phyloP scores from a whole-genome alignment of 345 rosid species.

The Eutrema japonicum region DNA sequence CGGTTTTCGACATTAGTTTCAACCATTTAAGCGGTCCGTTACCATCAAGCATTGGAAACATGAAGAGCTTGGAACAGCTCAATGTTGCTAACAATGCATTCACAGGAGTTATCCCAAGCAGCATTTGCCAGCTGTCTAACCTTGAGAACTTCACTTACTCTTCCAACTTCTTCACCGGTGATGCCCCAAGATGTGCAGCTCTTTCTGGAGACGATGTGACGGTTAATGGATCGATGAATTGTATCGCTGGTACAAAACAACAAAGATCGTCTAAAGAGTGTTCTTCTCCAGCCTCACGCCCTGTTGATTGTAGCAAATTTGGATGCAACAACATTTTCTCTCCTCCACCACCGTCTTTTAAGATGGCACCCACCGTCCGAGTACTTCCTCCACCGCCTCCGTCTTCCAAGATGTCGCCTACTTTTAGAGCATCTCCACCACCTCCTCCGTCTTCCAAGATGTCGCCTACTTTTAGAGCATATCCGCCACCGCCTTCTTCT shows the following conservation, averaged over 20 bases:
- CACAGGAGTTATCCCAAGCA: conserved; percentile 61
- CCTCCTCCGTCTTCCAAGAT: conserved; percentile 42
- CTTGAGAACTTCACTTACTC: conserved; percentile 70
- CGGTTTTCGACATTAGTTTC: conserved; percentile 70
- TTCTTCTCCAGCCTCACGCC: conserved; percentile 57
- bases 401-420: conserved; percentile 39
- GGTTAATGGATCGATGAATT: conserved; percentile 56
- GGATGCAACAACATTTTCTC: conserved; percentile 48
- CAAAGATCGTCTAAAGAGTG: conserved; percentile 62
- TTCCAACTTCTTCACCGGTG: conserved; percentile 64
- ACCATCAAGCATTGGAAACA: conserved; percentile 55
- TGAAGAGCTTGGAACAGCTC: conserved; percentile 72
- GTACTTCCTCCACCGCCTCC: conserved; percentile 44
- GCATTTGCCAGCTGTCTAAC: conserved; percentile 57
- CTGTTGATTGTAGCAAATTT: conserved; percentile 60
- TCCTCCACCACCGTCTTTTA: conserved; percentile 44
- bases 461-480: conserved; percentile 32
- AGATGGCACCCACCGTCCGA: conserved; percentile 43
- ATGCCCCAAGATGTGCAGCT: conserved; percentile 60
- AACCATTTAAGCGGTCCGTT: conserved; percentile 63
- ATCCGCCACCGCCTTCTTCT: conserved; percentile 21
- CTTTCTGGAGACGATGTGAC: conserved; percentile 35
- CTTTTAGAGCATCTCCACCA: conserved; percentile 27
- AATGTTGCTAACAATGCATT: conserved; percentile 59
- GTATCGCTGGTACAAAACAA: conserved; percentile 54